Percentiles rank a stretch among this genome's conserved stretches.
Conservation (phyloP, 2,329 filamentous ascomycete species). For the Talaromyces rugulosus region DNA sequence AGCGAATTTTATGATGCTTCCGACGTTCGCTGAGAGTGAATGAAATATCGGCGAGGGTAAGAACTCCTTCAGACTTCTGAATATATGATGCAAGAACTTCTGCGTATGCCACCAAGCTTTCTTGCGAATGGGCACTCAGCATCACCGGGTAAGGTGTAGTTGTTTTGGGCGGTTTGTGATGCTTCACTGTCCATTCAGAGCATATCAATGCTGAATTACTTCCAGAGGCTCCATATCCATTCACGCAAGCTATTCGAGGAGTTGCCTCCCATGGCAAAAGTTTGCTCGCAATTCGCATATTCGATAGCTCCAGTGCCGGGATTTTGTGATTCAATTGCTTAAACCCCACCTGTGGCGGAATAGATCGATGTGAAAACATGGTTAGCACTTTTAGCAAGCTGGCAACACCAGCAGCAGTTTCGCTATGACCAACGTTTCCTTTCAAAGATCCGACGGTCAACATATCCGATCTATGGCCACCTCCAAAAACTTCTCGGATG, state of each 20-base stretch:
- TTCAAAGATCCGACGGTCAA: constrained; percentile 28
- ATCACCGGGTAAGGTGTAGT: not conserved
- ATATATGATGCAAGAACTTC: not conserved
- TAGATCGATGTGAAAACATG: constrained; percentile 19
- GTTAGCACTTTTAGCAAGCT: constrained; percentile 20
- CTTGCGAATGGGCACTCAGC: not conserved
- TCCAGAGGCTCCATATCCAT: constrained; percentile 26
- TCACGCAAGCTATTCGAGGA: constrained; percentile 17
- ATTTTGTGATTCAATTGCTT: not conserved
- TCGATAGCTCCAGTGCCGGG: not conserved
- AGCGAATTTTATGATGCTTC: not conserved
- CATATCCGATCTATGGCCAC: not conserved
- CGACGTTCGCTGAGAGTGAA: not conserved
- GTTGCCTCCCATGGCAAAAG: constrained; percentile 8
- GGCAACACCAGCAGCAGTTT: constrained; percentile 23
- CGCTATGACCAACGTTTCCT: constrained; percentile 30
- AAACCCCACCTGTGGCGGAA: constrained; percentile 21
- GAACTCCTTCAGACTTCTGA: not conserved
- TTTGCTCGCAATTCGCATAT: not conserved
- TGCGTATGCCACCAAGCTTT: not conserved
- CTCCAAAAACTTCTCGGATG: constrained; percentile 9
- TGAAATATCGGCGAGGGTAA: not conserved
- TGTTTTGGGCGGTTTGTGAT: not conserved
- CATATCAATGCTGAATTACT: constrained; percentile 25
- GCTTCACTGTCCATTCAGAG: constrained; percentile 7